Evolutionary conservation across 2,329 filamentous ascomycete species (phyloP).

Genomic region (Stagonosporopsis vannaccii): DNA sequence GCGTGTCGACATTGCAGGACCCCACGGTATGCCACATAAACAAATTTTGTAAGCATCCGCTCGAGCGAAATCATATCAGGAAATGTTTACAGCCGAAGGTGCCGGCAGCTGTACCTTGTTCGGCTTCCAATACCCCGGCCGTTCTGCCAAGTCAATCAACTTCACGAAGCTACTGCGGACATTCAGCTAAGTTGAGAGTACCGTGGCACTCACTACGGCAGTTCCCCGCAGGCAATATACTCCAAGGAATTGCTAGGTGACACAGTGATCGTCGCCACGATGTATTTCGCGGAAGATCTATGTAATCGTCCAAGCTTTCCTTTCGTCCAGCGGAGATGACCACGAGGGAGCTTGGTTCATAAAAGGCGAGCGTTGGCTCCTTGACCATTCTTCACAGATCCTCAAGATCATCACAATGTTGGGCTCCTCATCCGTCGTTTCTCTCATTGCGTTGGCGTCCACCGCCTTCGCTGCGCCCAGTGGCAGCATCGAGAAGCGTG

Average conservation of each 20-base stretch:
- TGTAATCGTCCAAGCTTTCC: constrained; percentile 5
- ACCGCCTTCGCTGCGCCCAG: constrained; percentile 34
- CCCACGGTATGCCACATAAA: not conserved
- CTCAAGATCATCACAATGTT: constrained; percentile 23
- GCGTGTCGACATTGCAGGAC: constrained; percentile 10
- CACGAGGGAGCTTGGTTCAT: not conserved
- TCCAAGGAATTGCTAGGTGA: constrained; percentile 1
- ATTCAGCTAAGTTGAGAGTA: constrained; percentile 2
- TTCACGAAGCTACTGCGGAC: constrained; percentile 15
- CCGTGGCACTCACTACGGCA: not conserved
- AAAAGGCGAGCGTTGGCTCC: constrained; percentile 2
- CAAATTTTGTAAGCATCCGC: not conserved
- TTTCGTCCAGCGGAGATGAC: constrained; percentile 11
- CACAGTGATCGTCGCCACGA: constrained; percentile 8
- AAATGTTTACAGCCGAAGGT: not conserved
- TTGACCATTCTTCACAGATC: not conserved
- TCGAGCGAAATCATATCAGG: not conserved
- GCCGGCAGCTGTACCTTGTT: constrained; percentile 5
- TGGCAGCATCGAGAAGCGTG: constrained; percentile 34
- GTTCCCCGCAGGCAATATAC: constrained; percentile 15
- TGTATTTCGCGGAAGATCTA: constrained; percentile 19
- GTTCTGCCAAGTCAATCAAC: constrained; percentile 18
- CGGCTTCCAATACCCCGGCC: constrained; percentile 17
- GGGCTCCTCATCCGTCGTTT: constrained; percentile 27
- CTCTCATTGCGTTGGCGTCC: constrained; percentile 29